A percentile compares a stretch with the other conserved stretches of the same genome.
phyloP scores from a whole-genome alignment of 2,329 filamentous ascomycete genomes.

The Massarina eburnea region DNA sequence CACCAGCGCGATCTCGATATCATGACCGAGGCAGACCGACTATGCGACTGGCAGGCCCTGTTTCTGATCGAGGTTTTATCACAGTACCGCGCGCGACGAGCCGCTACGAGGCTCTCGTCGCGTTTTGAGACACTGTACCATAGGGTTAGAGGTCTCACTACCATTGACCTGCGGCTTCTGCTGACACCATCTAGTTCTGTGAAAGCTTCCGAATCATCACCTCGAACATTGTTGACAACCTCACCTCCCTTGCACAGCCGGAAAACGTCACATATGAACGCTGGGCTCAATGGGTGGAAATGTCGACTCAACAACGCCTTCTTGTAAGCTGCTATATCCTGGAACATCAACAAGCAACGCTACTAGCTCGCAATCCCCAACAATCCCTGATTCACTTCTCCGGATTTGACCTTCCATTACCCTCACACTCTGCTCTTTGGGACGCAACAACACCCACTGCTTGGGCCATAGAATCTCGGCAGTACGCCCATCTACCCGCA shows the following conservation, averaged over 20 bases:
- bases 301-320: slow-evolving; percentile 38
- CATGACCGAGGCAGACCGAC: slow-evolving; percentile 28
- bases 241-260: slow-evolving; percentile 16
- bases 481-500: slow-evolving; percentile 17
- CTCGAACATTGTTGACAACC: slow-evolving; percentile 18
- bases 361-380: slow-evolving; percentile 29
- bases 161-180: not conserved
- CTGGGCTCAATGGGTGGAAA: slow-evolving; percentile 39
- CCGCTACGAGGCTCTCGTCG: slow-evolving; percentile 38
- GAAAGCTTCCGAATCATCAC: slow-evolving; percentile 20
- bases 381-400: slow-evolving; percentile 19
- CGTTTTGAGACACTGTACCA: slow-evolving; percentile 43
- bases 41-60: slow-evolving; percentile 48
- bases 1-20: slow-evolving; percentile 29
- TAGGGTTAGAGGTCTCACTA: slow-evolving; percentile 22
- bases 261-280: slow-evolving; percentile 23
- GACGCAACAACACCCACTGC: slow-evolving; percentile 28
- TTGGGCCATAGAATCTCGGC: slow-evolving; percentile 27
- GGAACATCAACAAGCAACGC: slow-evolving; percentile 42
- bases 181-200: slow-evolving; percentile 22
- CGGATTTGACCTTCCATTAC: slow-evolving; percentile 42
- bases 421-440: slow-evolving; percentile 40
- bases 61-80: slow-evolving; percentile 48
- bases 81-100: slow-evolving; percentile 45
- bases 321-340: slow-evolving; percentile 47